Evolutionary conservation across 2,329 filamentous ascomycete genomes (phyloP), one percentile per base, ranked within the genome.

Genomic region (Incumbomyces lentus): DNA sequence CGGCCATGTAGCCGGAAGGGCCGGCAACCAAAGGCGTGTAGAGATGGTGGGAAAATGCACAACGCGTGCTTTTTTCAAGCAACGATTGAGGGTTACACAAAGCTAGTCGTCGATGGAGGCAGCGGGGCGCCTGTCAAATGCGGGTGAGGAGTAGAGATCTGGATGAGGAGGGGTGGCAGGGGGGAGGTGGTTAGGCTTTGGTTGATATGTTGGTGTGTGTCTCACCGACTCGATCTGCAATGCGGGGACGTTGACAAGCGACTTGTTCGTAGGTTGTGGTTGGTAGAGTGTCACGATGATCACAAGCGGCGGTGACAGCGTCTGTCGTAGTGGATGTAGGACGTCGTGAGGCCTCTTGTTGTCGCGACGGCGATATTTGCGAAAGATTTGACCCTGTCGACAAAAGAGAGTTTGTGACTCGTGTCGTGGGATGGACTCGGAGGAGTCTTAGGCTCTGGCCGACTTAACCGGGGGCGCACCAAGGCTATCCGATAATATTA

Each of bases 161-260:
- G 14, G 11, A 10, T 31, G 29, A 17, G 22, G 31, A 16, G 40
- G 29, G 19, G 17, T 44, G n/a, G 40, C 14, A 26, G 26, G 17
- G 41, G 17, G 11, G 34, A n/a, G n/a, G n/a, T n/a, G 33, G 18
- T 10, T 19, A 4, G 7, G 22, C 16, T 19, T 35, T 37, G 34
- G 30, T 38, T 26, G 33, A 34, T 45, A 45, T 38, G 33, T 37
- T 30, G 34, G 22, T 38, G 33, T n/a, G 42, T 30, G 17, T n/a
- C 34, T 37, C 42, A 36, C 31, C 41, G 42, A 44, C 42, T 37
- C 12, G 26, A 18, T n/a, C 4, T 17, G 4, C 33, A 45, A 26
- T 45, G 42, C 42, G 42, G 42, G 42, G 42, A 45, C 33, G 18
- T 18, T 8, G 29, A 37, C 14, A 16, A 33, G 13, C 13, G 16